Evolutionary conservation across 169 alveolate genomes (phyloP), one percentile per base, ranked within the genome.

Genomic region (Neospora caninum): DNA sequence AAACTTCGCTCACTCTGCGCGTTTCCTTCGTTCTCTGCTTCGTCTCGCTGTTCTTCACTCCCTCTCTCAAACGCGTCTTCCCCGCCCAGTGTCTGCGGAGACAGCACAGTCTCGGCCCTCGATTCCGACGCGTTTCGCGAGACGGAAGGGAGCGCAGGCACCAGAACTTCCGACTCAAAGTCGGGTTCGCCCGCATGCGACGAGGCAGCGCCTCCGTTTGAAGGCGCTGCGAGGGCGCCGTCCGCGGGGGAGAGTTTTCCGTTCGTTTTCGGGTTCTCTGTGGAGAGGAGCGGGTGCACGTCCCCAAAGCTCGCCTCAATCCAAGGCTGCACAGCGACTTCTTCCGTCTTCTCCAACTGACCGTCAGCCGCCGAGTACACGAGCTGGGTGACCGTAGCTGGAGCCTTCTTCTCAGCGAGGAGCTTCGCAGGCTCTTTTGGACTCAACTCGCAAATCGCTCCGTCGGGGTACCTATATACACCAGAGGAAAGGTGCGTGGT

Each of bases 351-450:
- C 25, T 18, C 18, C 34, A 16, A 7, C 34, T 20, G 54, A n/a
- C 67, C 69, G 0, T 41, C 39, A 9, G 89, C 67, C 25, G 53
- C 69, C 67, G 22, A 64, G 67, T 82, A 43, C 29, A 36, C 0
- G 25, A 82, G n/a, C 31, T 82, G 38, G 34, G 53, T 42, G 13
- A 82, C 89, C 1, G 89, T 82, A 7, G 20, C 38, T 4, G 69
- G 69, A 1, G 89, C 43, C 89, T 42, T 38, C 64, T 31, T 9
- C 67, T 38, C 67, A 2, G 89, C 67, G 39, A 41, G n/a, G 7
- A 82, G 53, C 67, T 82, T 38, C 39, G 89, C 89, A 7, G 89
- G 69, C 67, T 82, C 89, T 67, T 82, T 82, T 22, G 89, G 89
- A 25, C 6, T 29, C 54, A 82, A 29, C 25, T 82, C 89, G 64